These are phyloP conservation scores for Lipomyces sp. DNA, from an alignment of 805 yeast species.

Conservation along the genomic window DNA sequence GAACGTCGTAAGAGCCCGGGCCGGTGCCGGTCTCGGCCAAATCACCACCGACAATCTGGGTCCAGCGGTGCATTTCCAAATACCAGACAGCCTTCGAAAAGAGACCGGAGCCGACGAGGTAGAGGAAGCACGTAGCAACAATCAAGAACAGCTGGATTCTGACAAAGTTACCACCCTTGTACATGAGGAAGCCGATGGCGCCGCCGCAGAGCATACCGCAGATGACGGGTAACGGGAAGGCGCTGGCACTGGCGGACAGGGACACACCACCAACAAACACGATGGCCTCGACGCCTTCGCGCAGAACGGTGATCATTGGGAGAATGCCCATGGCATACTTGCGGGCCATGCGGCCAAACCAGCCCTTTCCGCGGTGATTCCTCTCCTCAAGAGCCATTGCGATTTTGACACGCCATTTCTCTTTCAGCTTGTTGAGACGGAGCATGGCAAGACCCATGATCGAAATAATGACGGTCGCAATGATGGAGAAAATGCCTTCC, in stretches of 20 bases:
- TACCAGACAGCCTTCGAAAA: constrained; percentile 92
- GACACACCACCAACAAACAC: constrained; percentile 97
- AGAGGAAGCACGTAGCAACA: constrained; percentile 81
- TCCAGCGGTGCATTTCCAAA: constrained; percentile 68
- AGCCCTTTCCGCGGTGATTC: constrained; percentile 30
- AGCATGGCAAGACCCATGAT: constrained; percentile 96
- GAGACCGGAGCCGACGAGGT: constrained; percentile 86
- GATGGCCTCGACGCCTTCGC: constrained; percentile 97
- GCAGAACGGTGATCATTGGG: constrained; percentile 84
- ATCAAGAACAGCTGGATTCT: constrained; percentile 87
- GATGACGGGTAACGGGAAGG: constrained; percentile 93
- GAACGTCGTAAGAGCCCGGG: constrained; percentile 88
- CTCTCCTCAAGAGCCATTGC: constrained; percentile 65
- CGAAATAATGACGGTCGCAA: constrained; percentile 86
- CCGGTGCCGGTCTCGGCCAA: constrained; percentile 91
- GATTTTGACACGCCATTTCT: constrained; percentile 93
- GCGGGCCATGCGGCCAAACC: constrained; percentile 52
- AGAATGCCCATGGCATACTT: constrained; percentile 85
- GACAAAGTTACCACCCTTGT: constrained; percentile 75
- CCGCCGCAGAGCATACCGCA: constrained; percentile 80
- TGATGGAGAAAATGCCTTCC: constrained; percentile 93
- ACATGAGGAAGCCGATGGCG: constrained; percentile 64
- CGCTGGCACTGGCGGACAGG: constrained; percentile 56
- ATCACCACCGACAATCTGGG: constrained; percentile 80
- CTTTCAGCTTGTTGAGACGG: constrained; percentile 93